phyloP scores from a whole-genome alignment of 306 rosid species.

The Clitoria ternatea region DNA sequence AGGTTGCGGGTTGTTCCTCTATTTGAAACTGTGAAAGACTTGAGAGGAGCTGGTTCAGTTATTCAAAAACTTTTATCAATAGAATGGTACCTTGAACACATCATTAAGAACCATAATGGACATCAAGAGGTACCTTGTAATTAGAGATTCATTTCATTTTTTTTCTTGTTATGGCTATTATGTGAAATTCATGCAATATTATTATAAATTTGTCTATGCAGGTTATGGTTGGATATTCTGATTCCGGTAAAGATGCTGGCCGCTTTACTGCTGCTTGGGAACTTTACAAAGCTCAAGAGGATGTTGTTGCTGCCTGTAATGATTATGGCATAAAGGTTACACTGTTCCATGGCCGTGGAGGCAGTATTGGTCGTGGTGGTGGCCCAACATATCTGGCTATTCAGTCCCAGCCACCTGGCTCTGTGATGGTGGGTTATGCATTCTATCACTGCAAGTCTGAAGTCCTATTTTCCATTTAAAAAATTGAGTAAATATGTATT shows the following conservation, averaged over 20 bases:
- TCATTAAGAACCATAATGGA: slow-evolving; percentile 70
- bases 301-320: slow-evolving; percentile 88
- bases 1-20: slow-evolving; percentile 96
- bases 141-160: background rate
- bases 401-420: slow-evolving; percentile 98
- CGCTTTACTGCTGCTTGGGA: slow-evolving; percentile 98
- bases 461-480: background rate
- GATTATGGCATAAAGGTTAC: slow-evolving; percentile 87
- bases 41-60: slow-evolving; percentile 85
- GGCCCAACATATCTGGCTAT: slow-evolving; percentile 96
- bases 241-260: slow-evolving; percentile 98
- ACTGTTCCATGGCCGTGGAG: slow-evolving; percentile 93
- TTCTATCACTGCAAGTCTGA: background rate
- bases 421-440: slow-evolving; percentile 73
- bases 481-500: background rate
- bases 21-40: slow-evolving; percentile 91
- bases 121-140: slow-evolving; percentile 73
- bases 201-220: slow-evolving; percentile 33
- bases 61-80: slow-evolving; percentile 76
- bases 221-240: slow-evolving; percentile 99
- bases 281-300: slow-evolving; percentile 97
- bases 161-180: background rate
- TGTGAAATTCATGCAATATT: slow-evolving; percentile 15
- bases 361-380: slow-evolving; percentile 97
- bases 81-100: slow-evolving; percentile 86